Evolutionary conservation across 306 rosid genomes (phyloP).

Genomic region (Casuarina glauca): DNA sequence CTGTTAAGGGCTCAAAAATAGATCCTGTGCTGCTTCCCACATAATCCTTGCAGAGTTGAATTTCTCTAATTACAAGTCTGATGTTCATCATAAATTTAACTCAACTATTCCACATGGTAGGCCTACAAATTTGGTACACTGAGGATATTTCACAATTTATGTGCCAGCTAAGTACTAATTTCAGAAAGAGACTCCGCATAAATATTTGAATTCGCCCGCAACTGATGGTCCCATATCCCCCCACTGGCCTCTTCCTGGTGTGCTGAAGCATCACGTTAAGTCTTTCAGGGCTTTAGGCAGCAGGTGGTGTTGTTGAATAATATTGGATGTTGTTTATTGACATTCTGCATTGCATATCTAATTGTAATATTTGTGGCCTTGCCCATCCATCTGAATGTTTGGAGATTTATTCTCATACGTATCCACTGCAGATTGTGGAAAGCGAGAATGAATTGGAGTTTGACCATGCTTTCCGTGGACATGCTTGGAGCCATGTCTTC

Average conservation of each 20-base stretch:
- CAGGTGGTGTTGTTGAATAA: conserved; percentile 5
- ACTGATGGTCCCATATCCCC: neutral
- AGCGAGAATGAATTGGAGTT: conserved; percentile 40
- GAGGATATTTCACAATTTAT: neutral
- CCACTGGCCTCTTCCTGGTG: conserved; percentile 1
- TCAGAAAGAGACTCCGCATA: conserved; percentile 19
- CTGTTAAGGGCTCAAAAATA: too few species aligned
- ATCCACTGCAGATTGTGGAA: conserved; percentile 43
- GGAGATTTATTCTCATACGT: conserved; percentile 77
- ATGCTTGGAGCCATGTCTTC: conserved; percentile 46
- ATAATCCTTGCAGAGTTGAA: neutral
- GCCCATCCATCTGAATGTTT: conserved; percentile 57
- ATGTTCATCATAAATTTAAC: neutral
- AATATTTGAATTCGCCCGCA: conserved; percentile 10
- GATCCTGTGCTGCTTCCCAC: neutral
- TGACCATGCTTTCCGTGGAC: conserved; percentile 40
- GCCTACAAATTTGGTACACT: neutral
- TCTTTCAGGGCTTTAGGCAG: conserved; percentile 8
- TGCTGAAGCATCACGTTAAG: conserved; percentile 1
- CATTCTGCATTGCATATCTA: conserved; percentile 13
- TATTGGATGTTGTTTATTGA: conserved; percentile 1
- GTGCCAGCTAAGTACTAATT: conserved; percentile 5
- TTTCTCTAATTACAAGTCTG: conserved; percentile 1
- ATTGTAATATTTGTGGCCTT: conserved; percentile 16
- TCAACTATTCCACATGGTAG: neutral